Percentiles rank a stretch among this genome's conserved stretches.
phyloP scores from a whole-genome alignment of 2,329 filamentous ascomycete species.

The Aspergillus sojae region DNA sequence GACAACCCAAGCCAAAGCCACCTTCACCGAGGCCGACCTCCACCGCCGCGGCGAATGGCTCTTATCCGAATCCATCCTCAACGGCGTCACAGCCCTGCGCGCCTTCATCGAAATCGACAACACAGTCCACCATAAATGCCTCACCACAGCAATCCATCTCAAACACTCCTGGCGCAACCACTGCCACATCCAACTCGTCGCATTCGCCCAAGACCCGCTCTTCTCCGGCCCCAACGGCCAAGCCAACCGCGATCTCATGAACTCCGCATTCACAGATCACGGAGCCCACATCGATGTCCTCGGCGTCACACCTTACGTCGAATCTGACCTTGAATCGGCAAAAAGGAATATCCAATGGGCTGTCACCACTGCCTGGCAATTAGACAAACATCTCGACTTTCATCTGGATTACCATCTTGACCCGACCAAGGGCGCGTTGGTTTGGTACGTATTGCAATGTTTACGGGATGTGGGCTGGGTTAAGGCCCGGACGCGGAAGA shows the following conservation, averaged over 20 bases:
- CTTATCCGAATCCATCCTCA: slow-evolving; percentile 64
- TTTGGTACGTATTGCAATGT: slow-evolving; percentile 57
- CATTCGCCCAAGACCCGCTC: slow-evolving; percentile 71
- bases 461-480: slow-evolving; percentile 57
- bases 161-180: slow-evolving; percentile 56
- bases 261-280: slow-evolving; percentile 42
- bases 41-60: slow-evolving; percentile 65
- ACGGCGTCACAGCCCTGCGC: slow-evolving; percentile 69
- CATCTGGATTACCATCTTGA: slow-evolving; percentile 73
- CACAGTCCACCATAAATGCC: slow-evolving; percentile 59
- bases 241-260: slow-evolving; percentile 56
- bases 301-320: slow-evolving; percentile 72
- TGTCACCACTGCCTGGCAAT: slow-evolving; percentile 54
- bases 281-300: slow-evolving; percentile 57
- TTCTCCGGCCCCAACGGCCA: slow-evolving; percentile 59
- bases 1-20: slow-evolving; percentile 62
- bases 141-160: slow-evolving; percentile 60
- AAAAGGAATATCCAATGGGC: slow-evolving; percentile 66
- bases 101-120: slow-evolving; percentile 73
- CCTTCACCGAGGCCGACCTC: slow-evolving; percentile 66
- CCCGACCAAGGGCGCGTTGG: slow-evolving; percentile 49
- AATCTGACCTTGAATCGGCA: slow-evolving; percentile 52
- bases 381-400: slow-evolving; percentile 65
- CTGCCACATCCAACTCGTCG: slow-evolving; percentile 67
- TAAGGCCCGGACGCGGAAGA: slow-evolving; percentile 41